phyloP scores from a whole-genome alignment of 495 filamentous ascomycete species.

The Articulospora tetracladia region DNA sequence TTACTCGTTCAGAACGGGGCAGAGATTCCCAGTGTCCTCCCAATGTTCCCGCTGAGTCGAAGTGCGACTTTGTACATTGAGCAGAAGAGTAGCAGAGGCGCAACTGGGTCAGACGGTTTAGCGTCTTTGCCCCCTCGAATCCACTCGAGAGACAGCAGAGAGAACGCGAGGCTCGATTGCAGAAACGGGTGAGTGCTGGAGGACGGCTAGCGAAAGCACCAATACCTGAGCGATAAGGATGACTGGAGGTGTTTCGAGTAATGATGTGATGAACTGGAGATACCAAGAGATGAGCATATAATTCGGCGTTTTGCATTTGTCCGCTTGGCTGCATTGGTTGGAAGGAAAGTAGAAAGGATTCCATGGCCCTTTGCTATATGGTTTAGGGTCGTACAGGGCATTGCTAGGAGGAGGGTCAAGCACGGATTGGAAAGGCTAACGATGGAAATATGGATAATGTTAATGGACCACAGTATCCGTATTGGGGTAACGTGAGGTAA shows the following conservation, averaged over 20 bases:
- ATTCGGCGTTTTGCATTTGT: conserved; percentile 21
- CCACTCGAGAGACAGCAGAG: conserved; percentile 17
- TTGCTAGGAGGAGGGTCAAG: neutral
- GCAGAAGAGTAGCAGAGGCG: conserved; percentile 58
- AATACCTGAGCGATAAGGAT: conserved; percentile 42
- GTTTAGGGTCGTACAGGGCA: neutral
- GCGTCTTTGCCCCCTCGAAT: conserved; percentile 15
- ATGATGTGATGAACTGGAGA: conserved; percentile 21
- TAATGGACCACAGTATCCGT: conserved; percentile 14
- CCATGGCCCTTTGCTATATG: neutral
- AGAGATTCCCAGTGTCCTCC: conserved; percentile 69
- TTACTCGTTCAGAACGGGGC: conserved; percentile 92
- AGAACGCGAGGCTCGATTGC: conserved; percentile 49
- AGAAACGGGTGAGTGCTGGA: conserved; percentile 61
- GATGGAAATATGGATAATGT: conserved; percentile 20
- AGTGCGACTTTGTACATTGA: conserved; percentile 81
- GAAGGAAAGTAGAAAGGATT: conserved; percentile 1
- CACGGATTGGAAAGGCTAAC: conserved; percentile 17
- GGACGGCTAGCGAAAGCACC: conserved; percentile 54
- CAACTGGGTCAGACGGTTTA: conserved; percentile 10
- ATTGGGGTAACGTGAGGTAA: neutral
- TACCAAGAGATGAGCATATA: conserved; percentile 20
- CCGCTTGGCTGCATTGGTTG: conserved; percentile 14
- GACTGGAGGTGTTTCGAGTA: conserved; percentile 2
- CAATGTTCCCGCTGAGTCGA: conserved; percentile 71